These are phyloP conservation scores for Aspergillus pseudonomiae DNA, from an alignment of 2,329 filamentous ascomycete genomes.

Conservation along the genomic window DNA sequence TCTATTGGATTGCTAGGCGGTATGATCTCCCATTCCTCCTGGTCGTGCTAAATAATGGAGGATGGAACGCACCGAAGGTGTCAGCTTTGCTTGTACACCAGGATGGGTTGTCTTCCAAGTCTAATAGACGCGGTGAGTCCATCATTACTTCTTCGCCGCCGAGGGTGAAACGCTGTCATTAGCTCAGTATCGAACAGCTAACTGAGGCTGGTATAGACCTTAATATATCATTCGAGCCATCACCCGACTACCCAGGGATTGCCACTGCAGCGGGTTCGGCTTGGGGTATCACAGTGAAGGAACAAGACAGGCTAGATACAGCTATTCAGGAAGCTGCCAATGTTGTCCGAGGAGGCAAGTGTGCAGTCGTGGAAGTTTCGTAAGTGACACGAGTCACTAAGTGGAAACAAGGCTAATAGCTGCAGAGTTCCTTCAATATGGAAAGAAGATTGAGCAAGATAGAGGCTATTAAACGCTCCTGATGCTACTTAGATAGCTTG, in stretches of 20 bases:
- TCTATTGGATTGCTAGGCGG: background rate
- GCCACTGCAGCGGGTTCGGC: background rate
- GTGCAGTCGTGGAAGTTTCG: background rate
- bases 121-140: background rate
- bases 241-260: background rate
- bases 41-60: background rate
- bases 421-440: background rate
- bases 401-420: background rate
- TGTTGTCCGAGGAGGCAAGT: background rate
- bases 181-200: background rate
- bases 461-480: no score
- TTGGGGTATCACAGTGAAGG: background rate
- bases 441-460: background rate
- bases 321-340: background rate
- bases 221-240: background rate
- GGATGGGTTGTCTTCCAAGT: background rate
- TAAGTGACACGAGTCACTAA: background rate
- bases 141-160: background rate
- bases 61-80: background rate
- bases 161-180: background rate
- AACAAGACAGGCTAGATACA: background rate
- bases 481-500: background rate
- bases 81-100: background rate
- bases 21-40: background rate
- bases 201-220: background rate